Evolutionary conservation across 352 stramenopile species (phyloP), one percentile per base, ranked within the genome.

Genomic region (Phytophthora pinifolia): DNA sequence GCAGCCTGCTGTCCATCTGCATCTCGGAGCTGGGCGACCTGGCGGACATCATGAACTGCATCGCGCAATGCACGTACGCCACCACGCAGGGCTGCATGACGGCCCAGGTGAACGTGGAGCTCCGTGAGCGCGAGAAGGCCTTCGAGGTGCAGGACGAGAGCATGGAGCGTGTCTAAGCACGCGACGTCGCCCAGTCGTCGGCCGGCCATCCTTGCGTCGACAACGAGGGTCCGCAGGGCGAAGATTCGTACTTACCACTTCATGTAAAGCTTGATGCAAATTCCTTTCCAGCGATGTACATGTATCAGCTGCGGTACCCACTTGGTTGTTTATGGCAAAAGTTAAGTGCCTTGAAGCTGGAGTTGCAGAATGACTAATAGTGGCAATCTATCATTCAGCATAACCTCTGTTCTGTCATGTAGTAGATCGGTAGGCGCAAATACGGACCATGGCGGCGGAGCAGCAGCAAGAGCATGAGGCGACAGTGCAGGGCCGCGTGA

Each of bases 1-100:
- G 85, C 59, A 75, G 82, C 45, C 82, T 81, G 58, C 62, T 96
- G 15, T 66, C 71, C n/a, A 78, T 91, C 22, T 94, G 82, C 59
- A 79, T 94, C 46, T 75, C 80, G 12, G 70, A 79, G 29, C 48
- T 79, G 22, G 51, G 62, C 7, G 74, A 97, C 32, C 72, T 79
- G 51, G 87, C 94, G 2, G 72, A 88, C n/a, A 79, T 89, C 13
- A 62, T 98, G 43, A 79, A 95, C 54, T 79, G 85, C 57, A 83
- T 97, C 37, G 87, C 92, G 31, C 88, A 98, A 63, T 89, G 92
- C 76, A 96, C 90, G 12, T 98, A 97, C 70, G 82, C 75, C 22
- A 84, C 83, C 32, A 96, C 92, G 1, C 82, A 92, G 56, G 94
- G 91, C 48, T 98, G 92, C 63, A 98, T 98, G 94, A 97, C 91